Conservation (phyloP, 2,329 filamentous ascomycete genomes). For the Alternaria solani region DNA sequence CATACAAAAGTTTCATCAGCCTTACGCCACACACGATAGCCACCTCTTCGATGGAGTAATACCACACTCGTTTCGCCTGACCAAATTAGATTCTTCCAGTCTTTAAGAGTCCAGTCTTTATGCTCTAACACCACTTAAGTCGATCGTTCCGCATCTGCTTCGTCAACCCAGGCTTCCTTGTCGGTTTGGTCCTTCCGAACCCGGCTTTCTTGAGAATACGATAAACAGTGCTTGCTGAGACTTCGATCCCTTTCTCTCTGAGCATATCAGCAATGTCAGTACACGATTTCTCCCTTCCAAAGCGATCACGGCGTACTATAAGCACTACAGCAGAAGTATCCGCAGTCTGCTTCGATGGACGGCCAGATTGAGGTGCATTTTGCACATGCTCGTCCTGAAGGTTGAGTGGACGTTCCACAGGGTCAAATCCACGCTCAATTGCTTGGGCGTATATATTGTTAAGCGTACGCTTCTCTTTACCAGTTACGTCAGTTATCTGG, state of each 20-base stretch:
- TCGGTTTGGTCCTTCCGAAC: constrained; percentile 7
- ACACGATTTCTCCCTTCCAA: constrained; percentile 14
- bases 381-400: too few species aligned
- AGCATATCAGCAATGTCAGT: constrained; percentile 9
- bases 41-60: constrained; percentile 6
- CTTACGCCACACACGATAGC: constrained; percentile 16
- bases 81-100: neutral
- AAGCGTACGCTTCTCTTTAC: neutral
- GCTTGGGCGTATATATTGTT: neutral
- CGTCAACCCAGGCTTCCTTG: constrained; percentile 17
- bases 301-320: neutral
- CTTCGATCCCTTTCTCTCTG: constrained; percentile 7
- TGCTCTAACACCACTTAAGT: neutral
- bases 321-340: too few species aligned
- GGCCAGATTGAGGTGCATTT: neutral
- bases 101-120: neutral
- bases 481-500: neutral
- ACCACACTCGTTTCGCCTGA: constrained; percentile 10
- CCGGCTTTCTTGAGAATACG: constrained; percentile 1
- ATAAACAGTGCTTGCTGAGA: neutral
- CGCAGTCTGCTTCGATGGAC: constrained; percentile 8
- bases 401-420: too few species aligned
- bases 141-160: constrained; percentile 12
- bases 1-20: constrained; percentile 12
- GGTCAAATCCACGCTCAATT: neutral